These are phyloP conservation scores for Mycena vitilis DNA, from an alignment of 768 basidiomycete species.

Conservation along the genomic window DNA sequence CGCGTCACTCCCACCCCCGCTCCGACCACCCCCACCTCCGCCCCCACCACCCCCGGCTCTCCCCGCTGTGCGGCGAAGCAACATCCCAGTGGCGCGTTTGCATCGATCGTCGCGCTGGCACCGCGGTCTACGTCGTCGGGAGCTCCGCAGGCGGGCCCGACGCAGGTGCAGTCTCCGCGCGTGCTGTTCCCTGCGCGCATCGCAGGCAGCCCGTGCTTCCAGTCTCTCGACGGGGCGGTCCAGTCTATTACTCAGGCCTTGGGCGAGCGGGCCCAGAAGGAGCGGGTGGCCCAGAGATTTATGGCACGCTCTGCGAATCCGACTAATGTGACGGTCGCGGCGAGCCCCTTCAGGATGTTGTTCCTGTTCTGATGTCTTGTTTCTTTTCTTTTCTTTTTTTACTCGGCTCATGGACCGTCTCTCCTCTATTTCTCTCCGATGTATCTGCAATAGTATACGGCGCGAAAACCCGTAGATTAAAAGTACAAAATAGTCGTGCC, in stretches of 20 bases:
- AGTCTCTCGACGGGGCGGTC: constrained; percentile 31
- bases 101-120: constrained; percentile 12
- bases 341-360: constrained; percentile 12
- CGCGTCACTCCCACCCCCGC: constrained; percentile 14
- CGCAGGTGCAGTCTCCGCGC: constrained; percentile 32
- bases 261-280: constrained; percentile 1
- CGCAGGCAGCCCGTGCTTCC: constrained; percentile 31
- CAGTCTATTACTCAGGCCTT: constrained; percentile 6
- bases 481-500: background rate
- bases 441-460: background rate
- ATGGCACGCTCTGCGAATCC: background rate
- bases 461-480: background rate
- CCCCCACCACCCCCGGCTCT: constrained; percentile 14
- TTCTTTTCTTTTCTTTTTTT: background rate
- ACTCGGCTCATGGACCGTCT: too few species aligned
- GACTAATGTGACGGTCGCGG: background rate
- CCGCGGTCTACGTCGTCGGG: constrained; percentile 27
- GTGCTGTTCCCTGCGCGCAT: constrained; percentile 21
- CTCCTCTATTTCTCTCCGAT: background rate
- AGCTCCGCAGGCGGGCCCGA: constrained; percentile 26
- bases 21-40: background rate
- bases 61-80: constrained; percentile 23
- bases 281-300: background rate
- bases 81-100: background rate
- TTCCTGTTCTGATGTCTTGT: constrained; percentile 1